These are phyloP conservation scores for Penicillium brasilianum DNA, from an alignment of 2,329 filamentous ascomycete species.

Conservation along the genomic window DNA sequence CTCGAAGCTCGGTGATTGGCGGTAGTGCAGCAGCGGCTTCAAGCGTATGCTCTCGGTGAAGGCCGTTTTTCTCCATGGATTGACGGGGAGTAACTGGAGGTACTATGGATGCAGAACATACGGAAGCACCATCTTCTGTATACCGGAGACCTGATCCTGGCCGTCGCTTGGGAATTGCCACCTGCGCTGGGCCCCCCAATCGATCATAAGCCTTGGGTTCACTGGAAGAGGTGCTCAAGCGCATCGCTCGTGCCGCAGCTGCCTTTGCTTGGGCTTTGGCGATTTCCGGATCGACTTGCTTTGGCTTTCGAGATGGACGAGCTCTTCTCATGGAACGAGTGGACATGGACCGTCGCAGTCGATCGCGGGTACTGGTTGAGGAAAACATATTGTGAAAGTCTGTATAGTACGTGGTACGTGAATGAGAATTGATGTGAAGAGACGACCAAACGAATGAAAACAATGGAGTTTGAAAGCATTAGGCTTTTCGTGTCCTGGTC, in stretches of 20 bases:
- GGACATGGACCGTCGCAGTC: conserved; percentile 47
- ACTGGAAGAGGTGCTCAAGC: conserved; percentile 37
- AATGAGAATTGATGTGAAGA: conserved; percentile 22
- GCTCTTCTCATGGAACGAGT: conserved; percentile 43
- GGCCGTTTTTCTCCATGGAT: conserved; percentile 6
- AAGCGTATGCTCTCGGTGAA: conserved; percentile 9
- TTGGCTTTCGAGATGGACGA: conserved; percentile 30
- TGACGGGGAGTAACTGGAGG: conserved; percentile 9
- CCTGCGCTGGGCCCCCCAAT: conserved; percentile 34
- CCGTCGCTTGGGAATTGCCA: conserved; percentile 35
- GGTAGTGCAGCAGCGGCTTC: conserved; percentile 29
- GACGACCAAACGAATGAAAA: conserved; percentile 3
- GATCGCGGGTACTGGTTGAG: conserved; percentile 36
- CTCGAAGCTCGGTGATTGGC: conserved; percentile 39
- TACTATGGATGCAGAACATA: not conserved
- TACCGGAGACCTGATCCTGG: conserved; percentile 24
- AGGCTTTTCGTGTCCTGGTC: not conserved
- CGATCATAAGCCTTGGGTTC: conserved; percentile 38
- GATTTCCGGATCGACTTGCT: conserved; percentile 37
- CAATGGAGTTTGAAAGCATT: not conserved
- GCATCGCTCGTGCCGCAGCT: conserved; percentile 52
- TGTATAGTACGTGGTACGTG: conserved; percentile 33
- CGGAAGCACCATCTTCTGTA: conserved; percentile 19
- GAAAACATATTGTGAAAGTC: conserved; percentile 34
- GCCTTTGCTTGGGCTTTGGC: conserved; percentile 44